Base-by-base conservation (phyloP, 129 eudicot genomes). In the Artemisia tridentata region DNA sequence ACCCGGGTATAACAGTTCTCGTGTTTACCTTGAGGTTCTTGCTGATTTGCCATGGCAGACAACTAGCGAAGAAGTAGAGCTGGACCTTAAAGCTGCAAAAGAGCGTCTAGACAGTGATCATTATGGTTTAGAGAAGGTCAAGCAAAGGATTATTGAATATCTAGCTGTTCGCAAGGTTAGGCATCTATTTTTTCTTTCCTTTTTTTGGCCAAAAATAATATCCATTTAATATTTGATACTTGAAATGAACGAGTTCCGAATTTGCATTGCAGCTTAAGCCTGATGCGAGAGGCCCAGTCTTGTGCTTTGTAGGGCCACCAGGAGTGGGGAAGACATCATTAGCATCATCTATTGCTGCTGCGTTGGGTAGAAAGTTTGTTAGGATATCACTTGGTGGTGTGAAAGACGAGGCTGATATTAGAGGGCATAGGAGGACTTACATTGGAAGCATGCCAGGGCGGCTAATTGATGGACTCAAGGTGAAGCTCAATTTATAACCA, bases 371-470 rank as follows among this genome's bases (percentile, higher is more conserved):
- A 76, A 93, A 93, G 68, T 93, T 90, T 72, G 69, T 93, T 49
- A 88, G 97, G 53, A 93, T 93, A 74, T 89, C 99, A 46, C 95
- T 90, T 65, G 99, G 99, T 60, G 99, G 99, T 75, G 99, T 90
- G n/a, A 93, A 93, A 78, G 99, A 93, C 75, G 99, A 90, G 72
- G 99, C 99, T 73, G 99, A 93, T 79, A 90, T 93, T 75, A 84
- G 99, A 82, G 99, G 99, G 68, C 99, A 93, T 67, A 82, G 99
- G 78, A 85, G 99, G 80, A 89, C 96, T 11, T 93, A 93, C 75
- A 90, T 93, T 61, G 97, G 99, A 78, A 93, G 99, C 80, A 93
- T 93, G 97, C 97, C 99, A 27, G 99, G 98, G 19, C 95, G 91
- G 55, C 97, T 93, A 55, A 87, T 93, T 82, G 99, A 93, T 82